Evolutionary conservation across 192 early-diverging fungal species (phyloP), one percentile per base, ranked within the genome.

Genomic region (Backusella psychrophila): DNA sequence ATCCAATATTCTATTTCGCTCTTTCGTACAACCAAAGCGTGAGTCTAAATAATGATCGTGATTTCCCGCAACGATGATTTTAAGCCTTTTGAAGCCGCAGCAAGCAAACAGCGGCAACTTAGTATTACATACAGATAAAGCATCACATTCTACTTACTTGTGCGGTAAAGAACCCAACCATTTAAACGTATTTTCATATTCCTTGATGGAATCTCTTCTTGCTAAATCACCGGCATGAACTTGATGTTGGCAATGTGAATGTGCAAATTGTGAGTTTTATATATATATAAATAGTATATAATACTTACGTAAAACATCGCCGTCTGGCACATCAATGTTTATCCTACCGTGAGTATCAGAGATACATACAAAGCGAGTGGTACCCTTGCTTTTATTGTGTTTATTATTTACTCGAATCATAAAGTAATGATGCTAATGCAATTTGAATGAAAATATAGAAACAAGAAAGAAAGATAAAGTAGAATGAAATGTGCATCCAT

Each of bases 161-260:
- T 83, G 82, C n/a, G 82, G 78, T 66, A 83, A 74, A 42, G 78
- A 35, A 39, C 39, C 46, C 11, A 83, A 52, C 82, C 82, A 83
- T 17, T 39, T 17, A 9, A 80, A 41, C 0, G 78, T 79, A 3
- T 36, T 46, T 9, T 69, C 29, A 29, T 67, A 77, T 44, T 83
- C 75, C 31, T 42, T 5, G 1, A 75, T 8, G 1, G 39, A 63
- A 35, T 67, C 67, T 23, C n/a, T 41, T 38, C 75, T 49, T 19
- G 82, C 74, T 6, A 83, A 36, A 53, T 83, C 82, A 12, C 82
- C 82, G 3, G 82, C 78, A 59, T 83, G 82, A 2, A 83, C 82
- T 83, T 56, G 26, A 35, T 23, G 17, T 3, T 5, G 33, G 29
- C 7, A 59, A 65, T 41, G 38, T 36, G 11, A 39, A 39, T 39